These are phyloP conservation scores for Avicennia marina DNA, from an alignment of 257 asterid species.

Conservation along the genomic window DNA sequence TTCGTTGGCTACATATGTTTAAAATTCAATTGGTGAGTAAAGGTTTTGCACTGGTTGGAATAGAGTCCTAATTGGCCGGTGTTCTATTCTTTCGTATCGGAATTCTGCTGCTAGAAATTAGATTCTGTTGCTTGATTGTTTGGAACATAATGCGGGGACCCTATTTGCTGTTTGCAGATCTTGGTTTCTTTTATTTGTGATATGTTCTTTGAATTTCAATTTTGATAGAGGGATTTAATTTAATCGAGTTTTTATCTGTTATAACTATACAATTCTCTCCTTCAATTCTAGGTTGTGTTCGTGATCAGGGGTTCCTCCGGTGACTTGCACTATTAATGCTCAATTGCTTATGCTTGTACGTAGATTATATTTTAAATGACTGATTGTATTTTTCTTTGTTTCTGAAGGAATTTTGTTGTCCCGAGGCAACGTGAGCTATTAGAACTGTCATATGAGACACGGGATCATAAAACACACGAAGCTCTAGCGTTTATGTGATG, in stretches of 20 bases:
- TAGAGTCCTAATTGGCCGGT: slow-evolving; percentile 4
- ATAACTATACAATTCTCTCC: background rate
- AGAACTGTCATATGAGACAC: slow-evolving; percentile 11
- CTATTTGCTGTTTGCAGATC: slow-evolving; percentile 13
- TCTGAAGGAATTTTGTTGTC: slow-evolving; percentile 18
- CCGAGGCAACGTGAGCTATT: background rate
- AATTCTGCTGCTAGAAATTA: slow-evolving; percentile 19
- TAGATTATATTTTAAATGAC: background rate
- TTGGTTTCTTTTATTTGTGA: background rate
- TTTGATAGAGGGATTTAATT: slow-evolving; percentile 6
- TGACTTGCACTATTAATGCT: background rate
- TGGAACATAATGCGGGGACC: slow-evolving; percentile 27
- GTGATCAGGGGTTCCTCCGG: slow-evolving; percentile 10
- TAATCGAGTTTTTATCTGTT: background rate
- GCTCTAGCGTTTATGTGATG: slow-evolving; percentile 27
- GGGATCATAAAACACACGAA: slow-evolving; percentile 11
- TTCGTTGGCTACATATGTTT: background rate
- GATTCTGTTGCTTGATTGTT: slow-evolving; percentile 17
- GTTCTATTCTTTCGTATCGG: slow-evolving; percentile 10
- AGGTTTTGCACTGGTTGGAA: slow-evolving; percentile 9
- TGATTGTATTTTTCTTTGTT: slow-evolving; percentile 5
- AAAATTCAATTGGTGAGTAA: slow-evolving; percentile 22
- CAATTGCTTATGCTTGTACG: background rate
- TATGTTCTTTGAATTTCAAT: slow-evolving; percentile 10
- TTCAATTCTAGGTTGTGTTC: slow-evolving; percentile 4